phyloP scores from a whole-genome alignment of 1,284 basidiomycete species.

The Leccinum solheimii region DNA sequence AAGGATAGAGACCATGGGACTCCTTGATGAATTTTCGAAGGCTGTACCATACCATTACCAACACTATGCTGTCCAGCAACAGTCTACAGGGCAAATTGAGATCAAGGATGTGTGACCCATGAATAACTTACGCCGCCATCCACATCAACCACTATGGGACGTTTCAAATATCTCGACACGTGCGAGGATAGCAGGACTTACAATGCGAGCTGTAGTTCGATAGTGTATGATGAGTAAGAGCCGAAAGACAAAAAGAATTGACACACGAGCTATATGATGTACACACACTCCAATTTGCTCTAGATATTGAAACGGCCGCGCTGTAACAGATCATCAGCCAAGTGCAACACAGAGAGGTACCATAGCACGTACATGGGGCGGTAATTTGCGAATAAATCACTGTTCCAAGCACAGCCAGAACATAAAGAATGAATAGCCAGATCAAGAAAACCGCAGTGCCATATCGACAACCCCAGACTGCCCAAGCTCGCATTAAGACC shows the following conservation, averaged over 20 bases:
- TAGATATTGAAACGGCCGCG: background rate
- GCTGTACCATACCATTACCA: constrained; percentile 9
- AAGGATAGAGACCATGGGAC: constrained; percentile 4
- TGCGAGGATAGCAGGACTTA: background rate
- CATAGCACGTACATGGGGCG: constrained; percentile 3
- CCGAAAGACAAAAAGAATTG: background rate
- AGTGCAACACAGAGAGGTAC: too few species aligned
- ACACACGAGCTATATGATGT: background rate
- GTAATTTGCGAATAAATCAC: background rate
- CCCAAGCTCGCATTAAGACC: constrained; percentile 18
- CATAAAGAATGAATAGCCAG: constrained; percentile 9
- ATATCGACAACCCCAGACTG: constrained; percentile 16
- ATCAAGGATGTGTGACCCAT: background rate
- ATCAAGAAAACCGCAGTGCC: constrained; percentile 1
- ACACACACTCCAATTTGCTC: background rate
- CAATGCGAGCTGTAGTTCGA: background rate
- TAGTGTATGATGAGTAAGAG: background rate
- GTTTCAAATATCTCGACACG: background rate
- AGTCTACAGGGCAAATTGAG: constrained; percentile 1
- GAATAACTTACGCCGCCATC: constrained; percentile 2
- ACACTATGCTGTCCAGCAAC: constrained; percentile 7
- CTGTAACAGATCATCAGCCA: background rate
- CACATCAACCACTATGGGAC: constrained; percentile 7
- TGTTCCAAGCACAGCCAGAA: background rate
- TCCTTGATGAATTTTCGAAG: constrained; percentile 9